phyloP scores from a whole-genome alignment of 108 stramenopile genomes.

The Cyclotella atomus region DNA sequence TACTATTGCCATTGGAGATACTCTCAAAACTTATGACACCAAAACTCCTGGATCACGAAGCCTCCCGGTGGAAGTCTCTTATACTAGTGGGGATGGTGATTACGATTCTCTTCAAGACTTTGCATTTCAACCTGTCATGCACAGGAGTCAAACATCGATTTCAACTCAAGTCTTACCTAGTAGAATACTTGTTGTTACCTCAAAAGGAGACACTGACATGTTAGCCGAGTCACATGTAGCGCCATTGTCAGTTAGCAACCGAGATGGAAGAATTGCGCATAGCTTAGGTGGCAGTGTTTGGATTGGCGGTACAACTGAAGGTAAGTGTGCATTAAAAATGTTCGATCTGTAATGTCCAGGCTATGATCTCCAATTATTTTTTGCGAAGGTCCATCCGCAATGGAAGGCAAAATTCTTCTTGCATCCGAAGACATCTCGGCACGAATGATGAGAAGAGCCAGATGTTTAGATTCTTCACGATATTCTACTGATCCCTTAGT shows the following conservation, averaged over 20 bases:
- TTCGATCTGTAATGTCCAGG: too few species aligned
- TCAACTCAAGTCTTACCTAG: conserved; percentile 20
- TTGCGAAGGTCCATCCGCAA: conserved; percentile 42
- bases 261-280: conserved; percentile 75
- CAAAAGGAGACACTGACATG: conserved; percentile 49
- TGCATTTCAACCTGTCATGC: conserved; percentile 37
- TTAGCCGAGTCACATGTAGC: conserved; percentile 57
- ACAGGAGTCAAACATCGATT: not conserved
- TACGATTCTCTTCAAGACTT: conserved; percentile 20
- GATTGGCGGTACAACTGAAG: conserved; percentile 53
- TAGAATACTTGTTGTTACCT: conserved; percentile 58
- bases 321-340: conserved; percentile 17
- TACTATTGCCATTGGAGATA: conserved; percentile 57
- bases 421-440: conserved; percentile 70
- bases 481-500: conserved; percentile 69
- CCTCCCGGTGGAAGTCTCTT: conserved; percentile 44
- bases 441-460: conserved; percentile 77
- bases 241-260: conserved; percentile 69
- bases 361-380: not conserved
- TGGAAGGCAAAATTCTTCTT: conserved; percentile 29
- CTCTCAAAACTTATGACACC: conserved; percentile 66
- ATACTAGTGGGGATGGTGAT: conserved; percentile 8
- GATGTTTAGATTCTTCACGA: conserved; percentile 45
- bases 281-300: conserved; percentile 56
- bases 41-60: conserved; percentile 55